These are phyloP conservation scores for Spencermartinsiella ligniputridi DNA, from an alignment of 1,139 yeast species.

Conservation along the genomic window DNA sequence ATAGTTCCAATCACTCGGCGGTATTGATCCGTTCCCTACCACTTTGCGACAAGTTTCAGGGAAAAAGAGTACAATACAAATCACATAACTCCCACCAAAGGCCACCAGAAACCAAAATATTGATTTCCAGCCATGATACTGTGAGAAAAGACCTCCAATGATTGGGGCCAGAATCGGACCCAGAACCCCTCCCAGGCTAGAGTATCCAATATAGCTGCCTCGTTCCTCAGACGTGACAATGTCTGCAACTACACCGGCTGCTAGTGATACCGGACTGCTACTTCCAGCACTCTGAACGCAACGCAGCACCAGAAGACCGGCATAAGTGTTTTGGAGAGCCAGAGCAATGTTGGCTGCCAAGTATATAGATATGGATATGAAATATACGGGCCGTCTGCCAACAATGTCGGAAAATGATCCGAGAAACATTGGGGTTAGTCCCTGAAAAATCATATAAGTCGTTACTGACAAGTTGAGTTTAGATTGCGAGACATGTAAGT, in stretches of 20 bases:
- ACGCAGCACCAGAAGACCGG: slow-evolving; percentile 49
- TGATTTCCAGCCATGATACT: slow-evolving; percentile 65
- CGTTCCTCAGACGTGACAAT: slow-evolving; percentile 53
- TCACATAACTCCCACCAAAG: slow-evolving; percentile 45
- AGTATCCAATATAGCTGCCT: slow-evolving; percentile 57
- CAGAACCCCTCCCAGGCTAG: slow-evolving; percentile 53
- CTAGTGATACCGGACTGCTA: slow-evolving; percentile 65
- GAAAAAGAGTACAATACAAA: slow-evolving; percentile 32
- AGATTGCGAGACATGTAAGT: slow-evolving; percentile 48
- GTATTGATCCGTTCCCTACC: slow-evolving; percentile 52
- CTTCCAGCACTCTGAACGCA: slow-evolving; percentile 64
- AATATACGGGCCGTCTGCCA: slow-evolving; percentile 61
- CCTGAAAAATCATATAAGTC: slow-evolving; percentile 61
- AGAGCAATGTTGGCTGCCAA: slow-evolving; percentile 54
- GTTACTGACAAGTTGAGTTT: slow-evolving; percentile 60
- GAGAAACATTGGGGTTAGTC: slow-evolving; percentile 55
- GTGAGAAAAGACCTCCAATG: slow-evolving; percentile 60
- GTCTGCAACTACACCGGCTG: slow-evolving; percentile 63
- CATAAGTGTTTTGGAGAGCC: slow-evolving; percentile 49
- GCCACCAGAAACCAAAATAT: slow-evolving; percentile 68
- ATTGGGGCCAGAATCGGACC: slow-evolving; percentile 73
- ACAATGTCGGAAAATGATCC: slow-evolving; percentile 55
- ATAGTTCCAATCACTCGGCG: not conserved
- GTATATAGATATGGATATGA: slow-evolving; percentile 49
- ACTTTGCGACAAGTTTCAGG: slow-evolving; percentile 67